Base-by-base conservation (phyloP, 306 rosid species). In the Cucurbita ficifolia region DNA sequence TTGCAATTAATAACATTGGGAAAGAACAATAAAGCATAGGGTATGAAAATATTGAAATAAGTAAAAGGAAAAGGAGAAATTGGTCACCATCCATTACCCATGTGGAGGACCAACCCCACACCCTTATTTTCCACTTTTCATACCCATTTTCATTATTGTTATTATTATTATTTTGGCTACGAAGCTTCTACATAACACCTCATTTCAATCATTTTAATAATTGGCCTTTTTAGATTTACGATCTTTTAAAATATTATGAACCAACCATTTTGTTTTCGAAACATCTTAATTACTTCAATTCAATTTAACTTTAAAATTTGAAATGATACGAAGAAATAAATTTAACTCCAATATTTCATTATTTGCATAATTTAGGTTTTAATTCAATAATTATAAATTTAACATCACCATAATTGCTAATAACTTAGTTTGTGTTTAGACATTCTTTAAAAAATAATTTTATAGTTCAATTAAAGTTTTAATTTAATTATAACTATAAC, bases 71-170 rank as follows among this genome's bases (percentile, higher is more conserved):
- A 7, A 3, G 5, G 0, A 46, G 51, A 46, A 46, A 46, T 46
- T 46, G 51, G 10, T 1, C 51, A 11, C 51, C 51, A 46, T 16
- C 51, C 51, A 46, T 46, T 46, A 42, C 29, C 49, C 72, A 65
- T 65, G 72, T 65, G 72, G 72, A 65, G 43, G 38, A 43, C 45
- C 53, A 43, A 65, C 72, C 72, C 54, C 72, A 65, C 72, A 65
- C 13, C 33, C 16, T 60, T 36, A 33, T 6, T 4, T 35, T 5
- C n/a, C 45, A 35, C 24, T n/a, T 19, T 42, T 49, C 5, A 42
- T 18, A 40, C 5, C 8, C 51, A 65, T 65, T 11, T 43, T 64
- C 40, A 24, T 24, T 57, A 29, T 29, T 29, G 2, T 29, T 22
- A 61, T 61, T 17, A 61, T 61, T 61, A 19, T 29, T 58, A 8